Evolutionary conservation across 768 basidiomycete genomes (phyloP).

Genomic region (Ramaria sp.): DNA sequence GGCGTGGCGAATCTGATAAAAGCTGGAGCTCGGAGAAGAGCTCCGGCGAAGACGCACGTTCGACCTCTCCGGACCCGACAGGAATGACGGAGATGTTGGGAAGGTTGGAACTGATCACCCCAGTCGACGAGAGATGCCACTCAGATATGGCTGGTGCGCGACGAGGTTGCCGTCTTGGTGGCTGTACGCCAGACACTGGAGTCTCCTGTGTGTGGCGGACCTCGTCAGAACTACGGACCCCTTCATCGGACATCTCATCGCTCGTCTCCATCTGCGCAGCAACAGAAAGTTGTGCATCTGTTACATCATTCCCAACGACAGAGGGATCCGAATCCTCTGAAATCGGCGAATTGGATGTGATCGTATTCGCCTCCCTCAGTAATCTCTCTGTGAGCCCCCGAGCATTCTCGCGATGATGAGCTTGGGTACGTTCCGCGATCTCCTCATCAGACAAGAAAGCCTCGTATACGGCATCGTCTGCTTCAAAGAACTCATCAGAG

Average conservation of each 20-base stretch:
- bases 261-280: neutral
- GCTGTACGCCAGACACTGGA: neutral
- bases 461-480: slow-evolving; percentile 51
- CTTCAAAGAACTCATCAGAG: slow-evolving; percentile 63
- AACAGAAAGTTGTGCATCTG: neutral
- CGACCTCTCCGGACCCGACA: neutral
- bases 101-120: neutral
- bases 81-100: neutral
- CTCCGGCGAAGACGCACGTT: neutral
- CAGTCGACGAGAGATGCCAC: neutral
- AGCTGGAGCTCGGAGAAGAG: neutral
- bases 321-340: neutral
- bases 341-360: neutral
- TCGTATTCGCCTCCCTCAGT: neutral
- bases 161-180: neutral
- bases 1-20: slow-evolving; percentile 3
- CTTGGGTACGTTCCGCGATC: slow-evolving; percentile 4
- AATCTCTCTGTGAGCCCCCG: neutral
- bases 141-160: neutral
- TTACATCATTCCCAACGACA: neutral
- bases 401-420: neutral
- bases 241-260: neutral
- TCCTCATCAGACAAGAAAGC: slow-evolving; percentile 35
- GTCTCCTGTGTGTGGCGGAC: neutral
- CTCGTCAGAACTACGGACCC: neutral